These are phyloP conservation scores for Wickerhamomyces bovis DNA, from an alignment of 805 yeast species.

Conservation along the genomic window DNA sequence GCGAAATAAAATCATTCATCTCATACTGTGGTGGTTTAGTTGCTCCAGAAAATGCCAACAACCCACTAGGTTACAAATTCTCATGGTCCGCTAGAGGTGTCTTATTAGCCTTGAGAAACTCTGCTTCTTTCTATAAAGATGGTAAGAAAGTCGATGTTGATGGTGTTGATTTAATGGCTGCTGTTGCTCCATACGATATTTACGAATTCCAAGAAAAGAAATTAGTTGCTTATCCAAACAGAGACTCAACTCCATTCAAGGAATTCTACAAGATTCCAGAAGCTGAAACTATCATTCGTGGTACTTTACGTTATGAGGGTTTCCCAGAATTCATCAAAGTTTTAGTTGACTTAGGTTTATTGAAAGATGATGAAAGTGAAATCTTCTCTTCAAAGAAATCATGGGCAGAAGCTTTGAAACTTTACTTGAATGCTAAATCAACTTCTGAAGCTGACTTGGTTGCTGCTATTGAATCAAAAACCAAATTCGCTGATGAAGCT, in stretches of 20 bases:
- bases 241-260: constrained; percentile 93
- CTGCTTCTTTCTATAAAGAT: constrained; percentile 83
- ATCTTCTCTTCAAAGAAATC: constrained; percentile 52
- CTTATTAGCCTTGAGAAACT: constrained; percentile 87
- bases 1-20: constrained; percentile 89
- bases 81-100: constrained; percentile 99
- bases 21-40: constrained; percentile 99
- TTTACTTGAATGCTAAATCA: constrained; percentile 70
- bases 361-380: constrained; percentile 67
- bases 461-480: constrained; percentile 67
- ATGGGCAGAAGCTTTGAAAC: constrained; percentile 86
- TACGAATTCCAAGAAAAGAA: constrained; percentile 71
- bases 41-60: constrained; percentile 95
- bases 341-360: constrained; percentile 88
- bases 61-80: constrained; percentile 97
- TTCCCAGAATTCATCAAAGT: constrained; percentile 98
- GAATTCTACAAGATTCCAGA: constrained; percentile 93
- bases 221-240: constrained; percentile 93
- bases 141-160: constrained; percentile 75
- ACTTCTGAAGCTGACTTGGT: constrained; percentile 65
- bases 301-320: constrained; percentile 96
- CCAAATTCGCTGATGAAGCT: constrained; percentile 72
- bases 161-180: constrained; percentile 89
- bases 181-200: constrained; percentile 92
- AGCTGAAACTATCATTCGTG: constrained; percentile 94